Base-by-base conservation (phyloP, 1,139 yeast genomes). In the Geotrichum carabidarum region DNA sequence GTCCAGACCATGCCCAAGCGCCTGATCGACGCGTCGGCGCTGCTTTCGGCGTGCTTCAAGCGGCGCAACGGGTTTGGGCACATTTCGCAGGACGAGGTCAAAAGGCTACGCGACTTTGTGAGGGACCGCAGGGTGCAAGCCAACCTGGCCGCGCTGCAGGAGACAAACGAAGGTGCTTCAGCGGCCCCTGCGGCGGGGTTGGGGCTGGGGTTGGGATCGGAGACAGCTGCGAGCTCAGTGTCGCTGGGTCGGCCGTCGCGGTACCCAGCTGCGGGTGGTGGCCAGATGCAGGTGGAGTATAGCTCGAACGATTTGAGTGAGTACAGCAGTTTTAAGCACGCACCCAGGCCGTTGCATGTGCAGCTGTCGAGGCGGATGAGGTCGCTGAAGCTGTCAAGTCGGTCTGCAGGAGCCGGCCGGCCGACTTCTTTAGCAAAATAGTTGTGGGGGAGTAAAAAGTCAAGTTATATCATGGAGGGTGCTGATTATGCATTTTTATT, bases 1-100 rank as follows among this genome's bases (percentile, higher is more conserved):
- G 80, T 93, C 65, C 99, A 93, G 68, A 83, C 84, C 59, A 80
- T 78, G 45, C 99, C 99, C 7, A 86, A 85, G 62, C 72, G 78
- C 34, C 68, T 89, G 22, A 63, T 86, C 2, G 89, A 91, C 68
- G 90, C 95, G 0, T 81, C 84, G 59, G 68, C 71, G 4, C 73
- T 93, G 50, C 77, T 93, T 64, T 91, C 85, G 61, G 77, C 80
- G 56, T 84, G 95, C 62, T 88, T 85, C 70, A 84, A 84, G 62
- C 81, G 85, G 56, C 77, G 86, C 38, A 82, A 86, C 32, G 88
- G 91, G 1, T 82, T 82, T 66, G 91, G 89, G 14, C 83, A 83
- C 55, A 71, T 89, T 35, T 82, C 90, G 2, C 96, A 90, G 65
- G 89, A 83, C 47, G 96, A 91, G 67, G 82, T 93, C 53, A 78